A percentile compares a stretch with the other conserved stretches of the same genome.
These are phyloP conservation scores for Keithomyces neogunnii DNA, from an alignment of 2,329 filamentous ascomycete genomes.

Conservation along the genomic window DNA sequence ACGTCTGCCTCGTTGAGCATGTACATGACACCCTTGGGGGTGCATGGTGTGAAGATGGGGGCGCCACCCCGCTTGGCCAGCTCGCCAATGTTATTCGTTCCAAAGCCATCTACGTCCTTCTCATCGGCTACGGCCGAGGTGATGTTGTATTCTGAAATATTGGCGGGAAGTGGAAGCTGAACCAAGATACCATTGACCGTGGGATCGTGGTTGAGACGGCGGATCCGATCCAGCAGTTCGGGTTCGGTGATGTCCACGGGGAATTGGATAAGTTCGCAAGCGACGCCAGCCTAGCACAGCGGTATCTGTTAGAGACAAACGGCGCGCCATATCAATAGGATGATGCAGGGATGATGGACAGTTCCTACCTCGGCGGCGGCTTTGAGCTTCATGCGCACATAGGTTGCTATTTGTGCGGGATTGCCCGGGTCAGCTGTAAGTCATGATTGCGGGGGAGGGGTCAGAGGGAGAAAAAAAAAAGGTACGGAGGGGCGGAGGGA, in stretches of 20 bases:
- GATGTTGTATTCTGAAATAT: constrained; percentile 82
- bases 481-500: not conserved
- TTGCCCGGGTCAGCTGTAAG: constrained; percentile 1
- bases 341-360: not conserved
- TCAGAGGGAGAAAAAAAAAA: not conserved
- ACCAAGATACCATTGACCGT: constrained; percentile 86
- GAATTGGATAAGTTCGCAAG: constrained; percentile 78
- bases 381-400: constrained; percentile 99
- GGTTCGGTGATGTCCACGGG: constrained; percentile 72
- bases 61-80: constrained; percentile 89
- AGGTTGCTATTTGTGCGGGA: constrained; percentile 58
- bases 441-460: constrained; percentile 6
- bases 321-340: not conserved
- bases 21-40: constrained; percentile 94
- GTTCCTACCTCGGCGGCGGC: constrained; percentile 75
- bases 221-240: constrained; percentile 78
- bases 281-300: constrained; percentile 67
- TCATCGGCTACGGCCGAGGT: constrained; percentile 86
- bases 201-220: constrained; percentile 76
- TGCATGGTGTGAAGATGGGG: constrained; percentile 89
- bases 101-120: constrained; percentile 98
- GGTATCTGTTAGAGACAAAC: not conserved
- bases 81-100: constrained; percentile 89
- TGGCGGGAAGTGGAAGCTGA: constrained; percentile 80
- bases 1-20: constrained; percentile 78